Evolutionary conservation across 1,284 basidiomycete genomes (phyloP).

Genomic region (Taiwanofungus camphoratus): DNA sequence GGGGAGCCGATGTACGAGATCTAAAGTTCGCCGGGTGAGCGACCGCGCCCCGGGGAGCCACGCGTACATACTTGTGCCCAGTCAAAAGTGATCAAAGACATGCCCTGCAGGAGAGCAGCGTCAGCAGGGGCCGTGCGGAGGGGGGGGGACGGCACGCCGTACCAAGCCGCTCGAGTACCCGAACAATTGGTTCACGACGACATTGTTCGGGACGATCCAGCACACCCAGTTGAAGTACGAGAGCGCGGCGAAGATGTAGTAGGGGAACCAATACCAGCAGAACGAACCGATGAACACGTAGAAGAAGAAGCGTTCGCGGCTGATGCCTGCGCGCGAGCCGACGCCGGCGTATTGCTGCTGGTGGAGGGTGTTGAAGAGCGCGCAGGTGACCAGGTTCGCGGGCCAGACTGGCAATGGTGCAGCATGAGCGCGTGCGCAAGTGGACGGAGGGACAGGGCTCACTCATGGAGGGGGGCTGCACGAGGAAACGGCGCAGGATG

Average conservation of each 20-base stretch:
- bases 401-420: conserved; percentile 61
- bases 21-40: conserved; percentile 35
- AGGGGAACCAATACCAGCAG: conserved; percentile 47
- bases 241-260: conserved; percentile 42
- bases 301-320: conserved; percentile 47
- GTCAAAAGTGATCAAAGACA: conserved; percentile 41
- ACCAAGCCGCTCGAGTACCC: conserved; percentile 35
- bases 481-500: conserved; percentile 57
- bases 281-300: conserved; percentile 37
- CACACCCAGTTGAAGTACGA: conserved; percentile 54
- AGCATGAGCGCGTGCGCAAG: neutral
- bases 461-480: conserved; percentile 77
- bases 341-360: conserved; percentile 50
- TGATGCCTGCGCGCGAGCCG: conserved; percentile 36
- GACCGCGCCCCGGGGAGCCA: conserved; percentile 30
- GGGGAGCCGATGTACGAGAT: conserved; percentile 54
- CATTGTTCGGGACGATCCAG: conserved; percentile 48
- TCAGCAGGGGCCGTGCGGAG: too few species aligned
- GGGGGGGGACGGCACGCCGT: neutral
- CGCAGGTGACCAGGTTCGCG: conserved; percentile 49
- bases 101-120: conserved; percentile 26
- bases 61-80: conserved; percentile 34
- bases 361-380: conserved; percentile 57
- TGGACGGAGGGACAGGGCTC: conserved; percentile 16
- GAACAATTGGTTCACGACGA: conserved; percentile 36